These are phyloP conservation scores for Tolypocladium ophioglossoides DNA, from an alignment of 2,329 filamentous ascomycete genomes.

Conservation along the genomic window DNA sequence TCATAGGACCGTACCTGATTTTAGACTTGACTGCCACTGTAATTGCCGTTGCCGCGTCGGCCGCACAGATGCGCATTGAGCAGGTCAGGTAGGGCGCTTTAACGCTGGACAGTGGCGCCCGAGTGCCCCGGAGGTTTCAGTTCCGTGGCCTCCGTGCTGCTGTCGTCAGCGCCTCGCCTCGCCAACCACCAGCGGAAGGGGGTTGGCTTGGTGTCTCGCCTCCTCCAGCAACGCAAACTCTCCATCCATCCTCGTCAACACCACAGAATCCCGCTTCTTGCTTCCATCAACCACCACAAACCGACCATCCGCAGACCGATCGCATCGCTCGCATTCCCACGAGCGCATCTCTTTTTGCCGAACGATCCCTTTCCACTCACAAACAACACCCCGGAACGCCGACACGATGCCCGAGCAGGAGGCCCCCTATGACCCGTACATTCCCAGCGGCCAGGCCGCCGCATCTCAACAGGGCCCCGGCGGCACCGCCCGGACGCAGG, in stretches of 20 bases:
- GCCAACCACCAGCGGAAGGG: constrained; percentile 9
- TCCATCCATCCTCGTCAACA: constrained; percentile 7
- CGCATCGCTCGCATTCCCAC: not conserved
- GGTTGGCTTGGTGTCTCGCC: constrained; percentile 5
- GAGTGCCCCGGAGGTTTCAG: constrained; percentile 6
- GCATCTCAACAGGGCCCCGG: constrained; percentile 28
- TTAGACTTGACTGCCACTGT: not conserved
- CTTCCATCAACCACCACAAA: constrained; percentile 1
- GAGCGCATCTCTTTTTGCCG: not conserved
- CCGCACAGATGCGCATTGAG: not conserved
- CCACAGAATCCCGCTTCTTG: not conserved
- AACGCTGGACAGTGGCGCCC: not conserved
- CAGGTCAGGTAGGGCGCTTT: not conserved
- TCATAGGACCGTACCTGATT: not conserved
- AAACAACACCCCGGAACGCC: not conserved
- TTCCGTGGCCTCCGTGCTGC: constrained; percentile 11
- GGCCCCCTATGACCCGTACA: constrained; percentile 79
- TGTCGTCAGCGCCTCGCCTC: constrained; percentile 21
- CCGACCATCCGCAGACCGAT: not conserved
- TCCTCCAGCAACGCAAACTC: constrained; percentile 5
- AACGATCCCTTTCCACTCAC: not conserved
- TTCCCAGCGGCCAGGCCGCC: constrained; percentile 56
- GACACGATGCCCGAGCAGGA: constrained; percentile 42
- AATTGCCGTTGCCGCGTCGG: not conserved
- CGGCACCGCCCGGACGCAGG: constrained; percentile 44